Percentiles rank a stretch among this genome's conserved stretches.
phyloP scores from a whole-genome alignment of 306 rosid species.

The Acacia crassicarpa region DNA sequence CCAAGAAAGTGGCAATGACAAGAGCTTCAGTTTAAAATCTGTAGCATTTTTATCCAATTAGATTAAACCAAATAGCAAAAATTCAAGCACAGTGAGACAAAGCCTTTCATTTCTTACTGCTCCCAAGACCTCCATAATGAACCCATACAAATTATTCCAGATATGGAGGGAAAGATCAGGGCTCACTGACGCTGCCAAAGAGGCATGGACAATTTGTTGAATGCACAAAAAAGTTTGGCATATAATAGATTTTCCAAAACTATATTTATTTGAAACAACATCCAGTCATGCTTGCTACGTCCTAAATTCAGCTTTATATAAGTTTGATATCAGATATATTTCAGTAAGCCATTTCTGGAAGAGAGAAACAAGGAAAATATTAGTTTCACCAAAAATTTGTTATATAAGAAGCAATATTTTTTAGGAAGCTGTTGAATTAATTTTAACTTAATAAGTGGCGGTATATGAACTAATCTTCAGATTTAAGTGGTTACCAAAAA shows the following conservation, averaged over 20 bases:
- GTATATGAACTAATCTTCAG: background rate
- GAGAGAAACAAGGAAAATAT: background rate
- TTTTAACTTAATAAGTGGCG: background rate
- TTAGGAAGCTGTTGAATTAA: background rate
- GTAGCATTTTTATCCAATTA: background rate
- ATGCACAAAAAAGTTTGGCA: background rate
- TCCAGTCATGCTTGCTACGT: background rate
- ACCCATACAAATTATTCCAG: no score
- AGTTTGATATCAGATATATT: background rate
- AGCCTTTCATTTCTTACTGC: background rate
- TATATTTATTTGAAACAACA: background rate
- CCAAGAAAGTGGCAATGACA: background rate
- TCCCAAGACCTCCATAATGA: background rate
- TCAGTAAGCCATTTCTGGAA: background rate
- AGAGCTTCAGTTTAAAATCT: slow-evolving; percentile 13
- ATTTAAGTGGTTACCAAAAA: background rate
- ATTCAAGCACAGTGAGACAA: background rate
- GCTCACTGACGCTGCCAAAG: background rate
- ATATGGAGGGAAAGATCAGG: background rate
- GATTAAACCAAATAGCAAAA: slow-evolving; percentile 4
- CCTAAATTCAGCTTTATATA: background rate
- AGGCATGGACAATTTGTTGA: background rate
- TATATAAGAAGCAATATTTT: background rate
- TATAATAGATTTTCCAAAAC: background rate
- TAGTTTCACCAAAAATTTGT: background rate